phyloP scores from a whole-genome alignment of 2,329 filamentous ascomycete species.

The Xylariaceae sp. region DNA sequence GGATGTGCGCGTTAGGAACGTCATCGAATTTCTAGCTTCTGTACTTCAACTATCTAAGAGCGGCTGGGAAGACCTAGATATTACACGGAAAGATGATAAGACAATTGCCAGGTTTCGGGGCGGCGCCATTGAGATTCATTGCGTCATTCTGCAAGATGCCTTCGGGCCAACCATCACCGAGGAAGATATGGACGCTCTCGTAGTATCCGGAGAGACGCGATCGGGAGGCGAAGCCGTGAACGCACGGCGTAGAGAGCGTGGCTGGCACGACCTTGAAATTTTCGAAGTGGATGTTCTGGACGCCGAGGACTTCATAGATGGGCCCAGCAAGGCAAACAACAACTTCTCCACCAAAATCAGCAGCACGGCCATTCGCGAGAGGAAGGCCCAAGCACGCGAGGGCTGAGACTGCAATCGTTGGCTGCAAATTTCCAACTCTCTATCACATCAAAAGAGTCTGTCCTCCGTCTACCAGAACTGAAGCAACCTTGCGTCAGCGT shows the following conservation, averaged over 20 bases:
- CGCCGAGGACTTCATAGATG: slow-evolving; percentile 51
- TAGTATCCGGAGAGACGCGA: slow-evolving; percentile 84
- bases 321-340: slow-evolving; percentile 46
- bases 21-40: slow-evolving; percentile 69
- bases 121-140: slow-evolving; percentile 63
- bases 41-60: slow-evolving; percentile 45
- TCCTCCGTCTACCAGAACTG: slow-evolving; percentile 58
- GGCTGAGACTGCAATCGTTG: background rate
- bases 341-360: slow-evolving; percentile 82
- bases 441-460: slow-evolving; percentile 34
- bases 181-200: slow-evolving; percentile 70
- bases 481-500: slow-evolving; percentile 3
- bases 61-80: slow-evolving; percentile 42
- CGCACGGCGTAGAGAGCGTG: slow-evolving; percentile 68
- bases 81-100: slow-evolving; percentile 39
- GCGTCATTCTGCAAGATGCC: slow-evolving; percentile 79
- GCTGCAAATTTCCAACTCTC: background rate
- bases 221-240: slow-evolving; percentile 83
- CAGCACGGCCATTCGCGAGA: slow-evolving; percentile 74
- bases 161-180: slow-evolving; percentile 89
- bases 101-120: slow-evolving; percentile 56
- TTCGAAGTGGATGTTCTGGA: slow-evolving; percentile 90
- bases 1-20: slow-evolving; percentile 64
- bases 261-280: slow-evolving; percentile 71
- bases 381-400: slow-evolving; percentile 32